Base-by-base conservation (phyloP, 768 basidiomycete genomes). In the Lyophyllum decastes region DNA sequence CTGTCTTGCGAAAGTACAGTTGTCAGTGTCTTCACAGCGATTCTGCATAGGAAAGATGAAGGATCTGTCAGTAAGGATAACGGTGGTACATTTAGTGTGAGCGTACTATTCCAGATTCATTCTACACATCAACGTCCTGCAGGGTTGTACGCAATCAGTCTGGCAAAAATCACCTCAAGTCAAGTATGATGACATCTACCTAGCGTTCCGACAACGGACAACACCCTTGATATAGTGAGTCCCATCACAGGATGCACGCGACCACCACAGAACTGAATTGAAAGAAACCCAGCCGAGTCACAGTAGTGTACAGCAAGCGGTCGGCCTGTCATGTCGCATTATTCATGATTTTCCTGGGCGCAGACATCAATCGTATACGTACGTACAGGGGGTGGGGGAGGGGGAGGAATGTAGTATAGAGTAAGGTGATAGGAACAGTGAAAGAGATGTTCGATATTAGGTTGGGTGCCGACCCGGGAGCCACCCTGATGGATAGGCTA, bases 401-500 rank as follows among this genome's bases (percentile, higher is more conserved):
- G 44, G 50, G 53, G 40, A 46, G n/a, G 46, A 49, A 54, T 16
- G 34, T 51, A 52, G 34, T 66, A n/a, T n/a, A 66, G 52, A 54
- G 52, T 63, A 60, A 53, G 50, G 40, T 58, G 45, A 54, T 49
- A 62, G 41, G 48, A 58, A 59, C 58, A 58, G 25, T 56, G 49
- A 61, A 58, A 58, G 66, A 41, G 52, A 22, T 62, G 55, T 63
- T 63, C 54, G 46, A 57, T 62, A 61, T 59, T 63, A 63, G 55
- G 49, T 55, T 58, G 62, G 63, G 59, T 62, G 66, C 64, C 58
- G 58, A 63, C 66, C 64, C 64, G 46, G 22, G 27, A 44, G 55
- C 58, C 27, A 61, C 67, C 61, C 49, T 61, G 53, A 48, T 34
- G 45, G 40, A 38, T 26, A 54, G 55, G 54, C 52, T 60, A 55